These are phyloP conservation scores for Fusarium sp. DNA, from an alignment of 2,329 filamentous ascomycete genomes.

Conservation along the genomic window DNA sequence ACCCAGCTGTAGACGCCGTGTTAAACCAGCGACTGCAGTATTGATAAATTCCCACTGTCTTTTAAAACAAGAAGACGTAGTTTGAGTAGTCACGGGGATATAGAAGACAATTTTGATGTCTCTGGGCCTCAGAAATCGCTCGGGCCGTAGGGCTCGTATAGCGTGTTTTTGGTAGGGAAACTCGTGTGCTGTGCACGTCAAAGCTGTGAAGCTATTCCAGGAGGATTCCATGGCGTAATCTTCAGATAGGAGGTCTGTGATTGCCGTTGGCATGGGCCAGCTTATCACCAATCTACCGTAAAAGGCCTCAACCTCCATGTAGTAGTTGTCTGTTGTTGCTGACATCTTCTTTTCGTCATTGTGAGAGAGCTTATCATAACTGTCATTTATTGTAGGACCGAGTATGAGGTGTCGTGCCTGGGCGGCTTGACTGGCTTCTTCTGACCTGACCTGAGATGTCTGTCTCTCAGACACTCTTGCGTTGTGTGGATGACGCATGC, in stretches of 20 bases:
- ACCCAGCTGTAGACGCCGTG: not conserved
- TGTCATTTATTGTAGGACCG: not conserved
- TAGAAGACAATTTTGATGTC: not conserved
- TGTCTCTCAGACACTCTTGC: too few relatives aligned
- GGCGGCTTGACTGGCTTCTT: not conserved
- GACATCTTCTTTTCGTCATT: not conserved
- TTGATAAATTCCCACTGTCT: not conserved
- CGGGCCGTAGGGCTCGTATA: not conserved
- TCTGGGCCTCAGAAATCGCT: not conserved
- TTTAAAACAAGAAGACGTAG: not conserved
- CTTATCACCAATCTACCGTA: not conserved
- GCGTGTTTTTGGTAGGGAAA: not conserved
- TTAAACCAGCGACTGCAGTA: not conserved
- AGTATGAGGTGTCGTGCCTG: too few relatives aligned
- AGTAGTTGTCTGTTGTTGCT: not conserved
- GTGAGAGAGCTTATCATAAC: not conserved
- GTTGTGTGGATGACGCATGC: rapidly evolving
- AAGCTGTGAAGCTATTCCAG: not conserved
- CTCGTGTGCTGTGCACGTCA: not conserved
- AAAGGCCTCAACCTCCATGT: not conserved
- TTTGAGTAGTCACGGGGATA: not conserved
- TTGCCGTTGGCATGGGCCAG: not conserved
- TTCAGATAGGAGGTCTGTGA: not conserved
- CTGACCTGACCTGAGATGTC: rapidly evolving
- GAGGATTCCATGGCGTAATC: not conserved